Evolutionary conservation across 2,329 filamentous ascomycete genomes (phyloP), one percentile per base, ranked within the genome.

Genomic region (Paracoccidioides brasiliensis): DNA sequence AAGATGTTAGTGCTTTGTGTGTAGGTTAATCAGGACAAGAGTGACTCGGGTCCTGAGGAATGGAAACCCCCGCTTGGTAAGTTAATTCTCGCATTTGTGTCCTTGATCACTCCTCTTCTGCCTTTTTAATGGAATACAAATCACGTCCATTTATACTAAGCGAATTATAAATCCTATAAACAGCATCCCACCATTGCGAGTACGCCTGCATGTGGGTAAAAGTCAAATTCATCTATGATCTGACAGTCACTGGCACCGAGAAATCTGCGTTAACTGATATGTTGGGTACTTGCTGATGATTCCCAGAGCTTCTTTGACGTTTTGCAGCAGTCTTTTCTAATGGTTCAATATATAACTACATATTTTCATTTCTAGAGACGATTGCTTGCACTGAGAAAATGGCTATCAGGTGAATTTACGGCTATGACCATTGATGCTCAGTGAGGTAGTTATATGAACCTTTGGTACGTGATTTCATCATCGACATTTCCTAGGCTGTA

Each of bases 151-250:
- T 54, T n/a, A 41, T n/a, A 41, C 9, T 41, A 42, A 42, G 15
- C 5, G 2, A 41, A 41, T 22, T 43, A 28, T 22, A 28, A 44
- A 4, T 57, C 56, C 14, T 46, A 48, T 3, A 2, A 52, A 22
- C 40, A 74, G 75, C 69, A 15, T 76, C 75, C 59, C 91, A 88
- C 72, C 80, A 87, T 69, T 93, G 88, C 78, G 84, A 80, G 33
- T 93, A 94, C 65, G 84, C 87, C 12, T 78, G 80, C 66, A 81
- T 83, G 66, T 94, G 85, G 84, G 78, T 91, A 43, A 78, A 81
- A 64, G 87, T 94, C 62, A 94, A 93, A 80, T 80, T 76, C 63
- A 80, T 82, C 63, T 93, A 85, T 67, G 68, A 67, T 0, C 70
- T 94, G 61, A 84, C 79, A 14, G 74, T 93, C 58, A 91, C 85